Evolutionary conservation across 805 yeast species (phyloP).

Genomic region (Cyberlindnera mycetangii): DNA sequence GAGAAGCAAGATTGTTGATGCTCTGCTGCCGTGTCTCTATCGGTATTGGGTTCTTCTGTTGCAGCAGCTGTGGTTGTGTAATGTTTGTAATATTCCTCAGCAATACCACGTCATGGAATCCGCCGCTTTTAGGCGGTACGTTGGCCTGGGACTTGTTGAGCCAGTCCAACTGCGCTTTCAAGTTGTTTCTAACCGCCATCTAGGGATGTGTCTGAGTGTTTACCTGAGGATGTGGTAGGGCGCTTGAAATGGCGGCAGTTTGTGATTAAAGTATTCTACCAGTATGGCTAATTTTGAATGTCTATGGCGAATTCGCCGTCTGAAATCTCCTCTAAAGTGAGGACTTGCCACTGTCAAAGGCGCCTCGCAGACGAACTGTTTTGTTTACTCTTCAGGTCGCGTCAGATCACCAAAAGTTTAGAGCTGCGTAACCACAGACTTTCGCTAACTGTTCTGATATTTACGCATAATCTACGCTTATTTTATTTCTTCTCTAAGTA

Average conservation of each 20-base stretch:
- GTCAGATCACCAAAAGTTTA: neutral
- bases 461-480: neutral
- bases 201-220: neutral
- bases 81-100: slow-evolving; percentile 4
- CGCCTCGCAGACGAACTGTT: neutral
- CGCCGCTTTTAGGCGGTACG: slow-evolving; percentile 17
- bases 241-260: neutral
- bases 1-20: slow-evolving; percentile 5
- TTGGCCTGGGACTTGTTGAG: slow-evolving; percentile 23
- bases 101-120: slow-evolving; percentile 15
- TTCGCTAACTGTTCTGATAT: neutral
- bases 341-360: neutral
- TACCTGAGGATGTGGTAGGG: neutral
- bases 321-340: neutral
- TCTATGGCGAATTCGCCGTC: neutral
- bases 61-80: neutral
- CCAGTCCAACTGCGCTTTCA: slow-evolving; percentile 29
- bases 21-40: neutral
- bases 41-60: too few species aligned
- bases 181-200: slow-evolving; percentile 26
- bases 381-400: neutral
- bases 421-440: slow-evolving; percentile 2
- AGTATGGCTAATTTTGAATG: neutral
- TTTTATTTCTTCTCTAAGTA: too few species aligned
- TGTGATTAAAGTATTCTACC: neutral